Conservation (phyloP, 2,329 filamentous ascomycete species). For the Truncatella angustata region DNA sequence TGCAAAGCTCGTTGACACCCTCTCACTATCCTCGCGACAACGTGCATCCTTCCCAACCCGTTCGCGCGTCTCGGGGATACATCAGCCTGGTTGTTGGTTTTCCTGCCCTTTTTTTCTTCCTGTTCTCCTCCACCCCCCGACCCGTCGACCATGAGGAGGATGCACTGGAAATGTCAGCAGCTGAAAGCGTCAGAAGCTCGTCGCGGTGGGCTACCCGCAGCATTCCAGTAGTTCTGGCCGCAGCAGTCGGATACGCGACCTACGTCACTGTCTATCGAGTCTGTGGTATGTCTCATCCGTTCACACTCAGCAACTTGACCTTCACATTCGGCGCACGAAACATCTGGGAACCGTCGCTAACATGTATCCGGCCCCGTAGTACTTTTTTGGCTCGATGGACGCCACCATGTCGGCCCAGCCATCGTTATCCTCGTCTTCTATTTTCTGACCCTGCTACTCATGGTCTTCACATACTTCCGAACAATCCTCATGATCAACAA, state of each 20-base stretch:
- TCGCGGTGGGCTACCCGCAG: slow-evolving; percentile 61
- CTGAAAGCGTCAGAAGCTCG: slow-evolving; percentile 37
- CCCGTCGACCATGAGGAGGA: slow-evolving; percentile 13
- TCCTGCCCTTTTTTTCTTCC: not conserved
- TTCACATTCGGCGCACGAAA: no score
- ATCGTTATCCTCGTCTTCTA: slow-evolving; percentile 71
- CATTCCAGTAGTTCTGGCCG: slow-evolving; percentile 69
- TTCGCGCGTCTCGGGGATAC: not conserved
- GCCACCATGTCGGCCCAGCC: slow-evolving; percentile 53
- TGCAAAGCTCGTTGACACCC: not conserved
- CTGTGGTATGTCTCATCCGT: slow-evolving; percentile 54
- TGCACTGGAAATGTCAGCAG: slow-evolving; percentile 26
- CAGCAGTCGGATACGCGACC: slow-evolving; percentile 64
- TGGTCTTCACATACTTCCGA: slow-evolving; percentile 68
- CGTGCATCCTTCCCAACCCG: not conserved
- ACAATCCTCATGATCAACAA: slow-evolving; percentile 65
- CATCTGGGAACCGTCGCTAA: not conserved
- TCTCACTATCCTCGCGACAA: slow-evolving; percentile 1
- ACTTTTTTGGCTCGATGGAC: slow-evolving; percentile 62
- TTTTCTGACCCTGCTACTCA: slow-evolving; percentile 67
- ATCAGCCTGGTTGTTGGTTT: not conserved
- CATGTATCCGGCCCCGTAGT: slow-evolving; percentile 45
- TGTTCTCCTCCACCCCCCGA: not conserved
- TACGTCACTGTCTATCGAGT: slow-evolving; percentile 69
- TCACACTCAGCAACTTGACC: not conserved